phyloP scores from a whole-genome alignment of 179 eudicot species.

The Sideroxylon spinosum region DNA sequence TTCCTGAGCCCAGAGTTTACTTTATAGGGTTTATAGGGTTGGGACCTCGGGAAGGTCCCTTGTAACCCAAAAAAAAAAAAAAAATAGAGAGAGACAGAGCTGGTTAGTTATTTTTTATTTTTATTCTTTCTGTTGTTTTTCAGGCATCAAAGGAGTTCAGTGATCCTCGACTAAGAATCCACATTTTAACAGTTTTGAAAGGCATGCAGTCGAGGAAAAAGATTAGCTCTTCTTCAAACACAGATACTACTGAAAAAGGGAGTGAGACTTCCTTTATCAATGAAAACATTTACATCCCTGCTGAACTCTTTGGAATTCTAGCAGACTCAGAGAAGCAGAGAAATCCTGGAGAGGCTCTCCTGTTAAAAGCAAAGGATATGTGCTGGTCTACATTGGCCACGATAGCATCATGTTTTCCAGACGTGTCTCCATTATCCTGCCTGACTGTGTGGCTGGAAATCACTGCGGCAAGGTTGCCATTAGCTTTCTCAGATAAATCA shows the following conservation, averaged over 20 bases:
- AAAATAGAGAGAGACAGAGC: too few species aligned
- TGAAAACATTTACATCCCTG: constrained; percentile 45
- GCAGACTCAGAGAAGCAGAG: constrained; percentile 83
- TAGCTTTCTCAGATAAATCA: constrained; percentile 5
- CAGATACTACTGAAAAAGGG: constrained; percentile 36
- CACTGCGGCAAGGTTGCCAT: constrained; percentile 76
- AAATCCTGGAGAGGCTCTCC: constrained; percentile 77
- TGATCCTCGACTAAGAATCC: constrained; percentile 73
- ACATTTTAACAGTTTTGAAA: constrained; percentile 74
- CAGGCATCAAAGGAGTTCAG: constrained; percentile 88
- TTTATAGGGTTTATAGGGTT: too few species aligned
- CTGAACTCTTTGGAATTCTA: constrained; percentile 76
- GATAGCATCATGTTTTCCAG: constrained; percentile 91
- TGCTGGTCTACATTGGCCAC: constrained; percentile 91
- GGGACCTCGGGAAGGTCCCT: too few species aligned
- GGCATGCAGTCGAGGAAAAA: constrained; percentile 70
- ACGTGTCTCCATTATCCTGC: constrained; percentile 82
- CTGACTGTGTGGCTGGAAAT: constrained; percentile 91
- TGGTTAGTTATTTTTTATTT: not conserved
- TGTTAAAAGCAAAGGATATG: constrained; percentile 80
- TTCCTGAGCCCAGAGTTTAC: too few species aligned
- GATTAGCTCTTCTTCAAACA: constrained; percentile 34
- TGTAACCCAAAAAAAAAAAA: too few species aligned
- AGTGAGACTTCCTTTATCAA: constrained; percentile 31
- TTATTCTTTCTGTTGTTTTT: constrained; percentile 15